Percentiles rank a stretch among this genome's conserved stretches.
These are phyloP conservation scores for Ogataea trehaloabstinens DNA, from an alignment of 805 yeast genomes.

Conservation along the genomic window DNA sequence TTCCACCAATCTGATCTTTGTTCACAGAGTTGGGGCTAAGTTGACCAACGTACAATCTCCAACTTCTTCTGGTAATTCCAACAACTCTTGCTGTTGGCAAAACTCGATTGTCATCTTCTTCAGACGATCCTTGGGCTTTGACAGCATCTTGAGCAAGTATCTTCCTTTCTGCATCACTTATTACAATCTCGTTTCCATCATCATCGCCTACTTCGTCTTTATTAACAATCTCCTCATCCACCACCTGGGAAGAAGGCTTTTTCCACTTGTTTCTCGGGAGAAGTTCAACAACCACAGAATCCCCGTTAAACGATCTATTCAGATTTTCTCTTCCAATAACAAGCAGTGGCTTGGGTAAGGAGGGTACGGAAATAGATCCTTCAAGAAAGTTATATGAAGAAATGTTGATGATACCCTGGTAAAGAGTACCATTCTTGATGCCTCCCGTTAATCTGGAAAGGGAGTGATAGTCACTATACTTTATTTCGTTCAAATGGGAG, in stretches of 20 bases:
- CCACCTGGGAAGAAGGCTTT: slow-evolving; percentile 72
- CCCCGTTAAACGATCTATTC: slow-evolving; percentile 91
- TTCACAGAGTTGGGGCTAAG: slow-evolving; percentile 72
- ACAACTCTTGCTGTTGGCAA: slow-evolving; percentile 96
- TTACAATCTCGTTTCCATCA: slow-evolving; percentile 42
- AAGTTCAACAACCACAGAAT: slow-evolving; percentile 85
- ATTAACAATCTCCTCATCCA: slow-evolving; percentile 70
- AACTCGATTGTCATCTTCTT: slow-evolving; percentile 33
- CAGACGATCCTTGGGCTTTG: slow-evolving; percentile 47
- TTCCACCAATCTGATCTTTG: slow-evolving; percentile 49
- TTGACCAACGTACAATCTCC: slow-evolving; percentile 97
- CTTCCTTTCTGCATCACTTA: slow-evolving; percentile 69
- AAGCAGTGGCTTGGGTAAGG: slow-evolving; percentile 77
- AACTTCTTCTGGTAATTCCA: slow-evolving; percentile 82
- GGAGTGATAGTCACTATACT: slow-evolving; percentile 76
- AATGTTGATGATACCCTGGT: slow-evolving; percentile 79
- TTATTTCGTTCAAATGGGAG: slow-evolving; percentile 43
- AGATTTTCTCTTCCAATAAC: slow-evolving; percentile 79
- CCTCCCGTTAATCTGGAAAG: slow-evolving; percentile 89
- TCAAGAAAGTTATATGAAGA: slow-evolving; percentile 87
- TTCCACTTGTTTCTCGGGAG: slow-evolving; percentile 87
- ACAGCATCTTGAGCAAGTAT: slow-evolving; percentile 76
- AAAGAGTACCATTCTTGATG: slow-evolving; percentile 77
- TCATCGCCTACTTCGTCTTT: slow-evolving; percentile 59
- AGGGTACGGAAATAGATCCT: slow-evolving; percentile 71